Conservation (phyloP, 441 rosid genomes). For the Gossypium davidsonii region DNA sequence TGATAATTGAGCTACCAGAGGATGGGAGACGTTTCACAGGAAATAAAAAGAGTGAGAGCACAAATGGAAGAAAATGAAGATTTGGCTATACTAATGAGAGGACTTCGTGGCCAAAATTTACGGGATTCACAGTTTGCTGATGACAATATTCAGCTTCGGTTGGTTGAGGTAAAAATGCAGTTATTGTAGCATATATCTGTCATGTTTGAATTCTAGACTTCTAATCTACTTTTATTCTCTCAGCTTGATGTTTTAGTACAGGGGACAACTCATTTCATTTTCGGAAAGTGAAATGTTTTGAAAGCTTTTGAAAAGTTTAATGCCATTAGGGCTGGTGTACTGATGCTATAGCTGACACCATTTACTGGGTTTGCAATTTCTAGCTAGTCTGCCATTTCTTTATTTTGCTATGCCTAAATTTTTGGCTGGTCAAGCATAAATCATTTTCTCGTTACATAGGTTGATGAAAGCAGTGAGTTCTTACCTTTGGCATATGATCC, state of each 20-base stretch:
- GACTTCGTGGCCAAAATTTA: constrained; percentile 87
- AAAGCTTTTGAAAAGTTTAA: background rate
- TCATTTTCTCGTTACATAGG: constrained; percentile 32
- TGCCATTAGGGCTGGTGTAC: background rate
- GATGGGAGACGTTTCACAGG: constrained; percentile 75
- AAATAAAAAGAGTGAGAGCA: constrained; percentile 86
- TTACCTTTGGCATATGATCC: constrained; percentile 93
- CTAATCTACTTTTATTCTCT: background rate
- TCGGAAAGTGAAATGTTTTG: background rate
- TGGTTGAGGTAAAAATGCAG: constrained; percentile 63
- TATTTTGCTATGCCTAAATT: background rate
- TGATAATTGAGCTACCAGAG: constrained; percentile 41
- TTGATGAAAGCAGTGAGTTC: constrained; percentile 86
- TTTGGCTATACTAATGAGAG: constrained; percentile 71
- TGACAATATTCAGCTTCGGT: constrained; percentile 58
- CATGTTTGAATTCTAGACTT: background rate
- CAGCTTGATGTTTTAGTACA: background rate
- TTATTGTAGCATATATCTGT: background rate
- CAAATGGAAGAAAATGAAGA: constrained; percentile 93
- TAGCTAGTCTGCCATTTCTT: background rate
- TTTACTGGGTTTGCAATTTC: background rate
- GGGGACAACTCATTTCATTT: background rate
- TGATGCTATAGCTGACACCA: background rate
- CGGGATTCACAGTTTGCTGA: constrained; percentile 80
- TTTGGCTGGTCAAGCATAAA: background rate